phyloP scores from a whole-genome alignment of 1,284 basidiomycete genomes.

The Cryptococcus sp. region DNA sequence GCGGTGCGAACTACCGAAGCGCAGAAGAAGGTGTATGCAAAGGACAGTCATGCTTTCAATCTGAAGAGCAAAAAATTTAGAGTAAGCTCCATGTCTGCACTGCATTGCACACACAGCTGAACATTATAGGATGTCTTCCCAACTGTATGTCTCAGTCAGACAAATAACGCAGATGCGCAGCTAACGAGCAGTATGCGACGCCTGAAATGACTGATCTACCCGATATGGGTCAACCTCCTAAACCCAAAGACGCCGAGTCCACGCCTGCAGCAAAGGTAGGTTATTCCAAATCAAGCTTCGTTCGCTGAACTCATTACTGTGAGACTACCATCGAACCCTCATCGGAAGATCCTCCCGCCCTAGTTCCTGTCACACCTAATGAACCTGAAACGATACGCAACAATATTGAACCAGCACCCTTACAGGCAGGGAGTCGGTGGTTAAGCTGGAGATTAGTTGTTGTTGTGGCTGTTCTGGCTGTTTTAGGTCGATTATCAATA shows the following conservation, averaged over 20 bases:
- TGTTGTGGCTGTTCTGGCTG: constrained; percentile 36
- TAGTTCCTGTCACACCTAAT: constrained; percentile 2
- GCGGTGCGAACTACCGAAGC: constrained; percentile 74
- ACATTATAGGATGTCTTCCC: constrained; percentile 64
- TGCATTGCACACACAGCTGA: not conserved
- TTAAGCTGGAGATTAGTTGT: constrained; percentile 39
- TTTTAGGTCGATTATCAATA: constrained; percentile 36
- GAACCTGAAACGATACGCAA: constrained; percentile 4
- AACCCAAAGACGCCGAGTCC: constrained; percentile 4
- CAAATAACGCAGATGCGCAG: not conserved
- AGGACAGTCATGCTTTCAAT: constrained; percentile 80
- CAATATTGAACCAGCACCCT: not conserved
- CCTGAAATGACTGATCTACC: constrained; percentile 66
- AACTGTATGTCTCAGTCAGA: constrained; percentile 59
- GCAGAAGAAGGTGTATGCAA: constrained; percentile 73
- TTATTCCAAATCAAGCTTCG: constrained; percentile 3
- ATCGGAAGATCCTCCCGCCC: not conserved
- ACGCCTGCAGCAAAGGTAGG: constrained; percentile 9
- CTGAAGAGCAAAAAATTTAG: constrained; percentile 70
- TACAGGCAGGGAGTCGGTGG: constrained; percentile 16
- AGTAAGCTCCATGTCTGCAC: constrained; percentile 26
- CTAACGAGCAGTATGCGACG: constrained; percentile 59
- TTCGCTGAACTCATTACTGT: constrained; percentile 1
- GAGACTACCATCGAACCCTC: not conserved
- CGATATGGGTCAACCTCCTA: constrained; percentile 64